phyloP scores from a whole-genome alignment of 208 protist genomes.

The Naegleria lovaniensis region DNA sequence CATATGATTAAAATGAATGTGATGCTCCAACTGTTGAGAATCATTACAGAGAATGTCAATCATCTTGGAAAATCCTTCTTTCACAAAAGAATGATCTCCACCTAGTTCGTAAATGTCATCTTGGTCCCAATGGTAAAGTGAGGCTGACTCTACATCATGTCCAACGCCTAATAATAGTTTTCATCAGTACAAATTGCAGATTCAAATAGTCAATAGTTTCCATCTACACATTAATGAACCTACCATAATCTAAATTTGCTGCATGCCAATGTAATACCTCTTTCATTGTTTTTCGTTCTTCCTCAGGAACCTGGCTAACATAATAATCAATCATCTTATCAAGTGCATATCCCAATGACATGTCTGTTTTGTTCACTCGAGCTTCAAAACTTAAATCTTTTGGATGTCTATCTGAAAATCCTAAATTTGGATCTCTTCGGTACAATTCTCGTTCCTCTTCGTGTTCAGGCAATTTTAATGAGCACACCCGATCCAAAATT shows the following conservation, averaged over 20 bases:
- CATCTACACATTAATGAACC: too few relatives aligned
- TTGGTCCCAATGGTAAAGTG: conserved; percentile 13
- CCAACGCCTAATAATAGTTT: not conserved
- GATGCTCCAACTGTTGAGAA: not conserved
- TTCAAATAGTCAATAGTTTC: too few relatives aligned
- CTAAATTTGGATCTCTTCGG: not conserved
- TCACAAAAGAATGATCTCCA: conserved; percentile 13
- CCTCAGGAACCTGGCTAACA: not conserved
- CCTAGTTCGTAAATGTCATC: conserved; percentile 15
- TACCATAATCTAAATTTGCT: conserved; percentile 24
- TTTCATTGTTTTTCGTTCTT: not conserved
- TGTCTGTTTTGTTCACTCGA: not conserved
- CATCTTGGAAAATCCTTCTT: not conserved
- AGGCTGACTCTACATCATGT: not conserved
- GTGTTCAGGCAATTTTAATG: not conserved
- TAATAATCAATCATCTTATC: not conserved
- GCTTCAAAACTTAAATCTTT: not conserved
- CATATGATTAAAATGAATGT: not conserved
- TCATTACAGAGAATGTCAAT: not conserved
- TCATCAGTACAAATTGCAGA: too few relatives aligned
- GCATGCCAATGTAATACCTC: not conserved
- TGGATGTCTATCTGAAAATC: not conserved
- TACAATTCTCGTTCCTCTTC: not conserved
- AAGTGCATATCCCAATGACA: not conserved
- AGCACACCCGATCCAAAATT: not conserved